Percentiles rank a stretch among this genome's conserved stretches.
phyloP scores from a whole-genome alignment of 148 eudicot genomes.

The Silene latifolia region DNA sequence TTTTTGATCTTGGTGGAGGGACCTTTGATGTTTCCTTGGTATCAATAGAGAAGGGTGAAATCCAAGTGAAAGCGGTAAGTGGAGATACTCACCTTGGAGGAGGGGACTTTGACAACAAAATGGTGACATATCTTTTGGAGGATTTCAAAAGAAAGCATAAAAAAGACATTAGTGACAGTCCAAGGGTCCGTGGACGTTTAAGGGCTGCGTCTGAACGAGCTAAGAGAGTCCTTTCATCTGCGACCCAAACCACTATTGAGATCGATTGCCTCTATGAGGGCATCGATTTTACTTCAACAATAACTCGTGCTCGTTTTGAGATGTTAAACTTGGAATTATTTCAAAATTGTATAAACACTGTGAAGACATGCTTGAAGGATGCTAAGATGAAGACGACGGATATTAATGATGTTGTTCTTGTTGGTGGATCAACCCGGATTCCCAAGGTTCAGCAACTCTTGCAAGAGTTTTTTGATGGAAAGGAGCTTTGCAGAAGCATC shows the following conservation, averaged over 20 bases:
- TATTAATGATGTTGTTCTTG: constrained; percentile 1
- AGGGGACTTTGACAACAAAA: constrained; percentile 17
- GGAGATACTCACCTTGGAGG: constrained; percentile 19
- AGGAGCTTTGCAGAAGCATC: constrained; percentile 10
- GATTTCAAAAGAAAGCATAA: constrained; percentile 23
- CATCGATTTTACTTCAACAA: constrained; percentile 1
- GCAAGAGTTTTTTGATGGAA: neutral
- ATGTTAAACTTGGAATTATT: constrained; percentile 6
- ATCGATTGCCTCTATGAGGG: constrained; percentile 9
- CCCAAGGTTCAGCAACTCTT: too few relatives aligned
- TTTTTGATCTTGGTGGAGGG: constrained; percentile 1
- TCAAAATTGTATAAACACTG: neutral
- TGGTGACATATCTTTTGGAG: constrained; percentile 13
- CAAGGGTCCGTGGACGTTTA: constrained; percentile 7
- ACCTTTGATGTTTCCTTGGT: constrained; percentile 21
- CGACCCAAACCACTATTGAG: neutral
- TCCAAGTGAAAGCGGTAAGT: constrained; percentile 3
- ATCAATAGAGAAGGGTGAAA: neutral
- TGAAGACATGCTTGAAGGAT: constrained; percentile 9
- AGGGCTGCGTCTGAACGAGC: constrained; percentile 17
- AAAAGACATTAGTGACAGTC: neutral
- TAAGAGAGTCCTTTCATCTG: constrained; percentile 2
- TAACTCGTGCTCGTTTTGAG: constrained; percentile 16
- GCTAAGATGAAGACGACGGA: neutral
- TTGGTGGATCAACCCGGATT: too few relatives aligned